Conservation (phyloP, 2,329 filamentous ascomycete genomes). For the Didymella sp. region DNA sequence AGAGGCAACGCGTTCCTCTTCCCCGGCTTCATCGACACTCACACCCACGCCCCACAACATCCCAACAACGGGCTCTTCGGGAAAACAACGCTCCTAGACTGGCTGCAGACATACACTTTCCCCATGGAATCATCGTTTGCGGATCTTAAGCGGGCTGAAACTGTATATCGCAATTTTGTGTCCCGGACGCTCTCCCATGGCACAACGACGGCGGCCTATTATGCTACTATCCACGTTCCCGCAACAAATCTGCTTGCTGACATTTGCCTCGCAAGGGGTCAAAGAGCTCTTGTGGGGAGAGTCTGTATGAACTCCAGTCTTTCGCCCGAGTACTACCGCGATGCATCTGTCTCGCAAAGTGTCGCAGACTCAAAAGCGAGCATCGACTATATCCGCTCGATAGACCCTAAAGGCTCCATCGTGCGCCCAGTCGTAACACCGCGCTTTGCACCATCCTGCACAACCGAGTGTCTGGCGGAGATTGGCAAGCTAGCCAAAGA, state of each 20-base stretch:
- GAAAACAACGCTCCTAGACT: conserved; percentile 88
- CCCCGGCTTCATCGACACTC: conserved; percentile 88
- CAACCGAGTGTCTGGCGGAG: conserved; percentile 61
- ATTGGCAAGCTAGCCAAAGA: conserved; percentile 71
- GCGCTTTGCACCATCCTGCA: conserved; percentile 66
- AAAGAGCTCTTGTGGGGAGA: conserved; percentile 88
- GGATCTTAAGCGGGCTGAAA: conserved; percentile 66
- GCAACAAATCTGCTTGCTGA: conserved; percentile 91
- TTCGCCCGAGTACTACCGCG: conserved; percentile 80
- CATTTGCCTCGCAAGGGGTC: conserved; percentile 78
- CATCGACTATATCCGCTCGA: conserved; percentile 64
- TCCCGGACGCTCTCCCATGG: conserved; percentile 83
- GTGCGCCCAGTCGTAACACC: conserved; percentile 82
- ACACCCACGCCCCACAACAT: conserved; percentile 94
- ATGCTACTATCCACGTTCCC: conserved; percentile 83
- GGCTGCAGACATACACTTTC: conserved; percentile 94
- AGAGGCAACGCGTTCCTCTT: conserved; percentile 75
- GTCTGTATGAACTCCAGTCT: conserved; percentile 88
- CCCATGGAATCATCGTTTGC: conserved; percentile 83
- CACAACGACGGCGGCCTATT: conserved; percentile 95
- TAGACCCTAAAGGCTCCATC: conserved; percentile 71
- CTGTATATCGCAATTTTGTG: conserved; percentile 80
- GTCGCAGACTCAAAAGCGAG: conserved; percentile 59
- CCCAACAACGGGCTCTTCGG: conserved; percentile 95
- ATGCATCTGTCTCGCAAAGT: conserved; percentile 68